A percentile compares a stretch with the other conserved stretches of the same genome.
These are phyloP conservation scores for Colletotrichum spaethianum DNA, from an alignment of 2,329 filamentous ascomycete species.

Conservation along the genomic window DNA sequence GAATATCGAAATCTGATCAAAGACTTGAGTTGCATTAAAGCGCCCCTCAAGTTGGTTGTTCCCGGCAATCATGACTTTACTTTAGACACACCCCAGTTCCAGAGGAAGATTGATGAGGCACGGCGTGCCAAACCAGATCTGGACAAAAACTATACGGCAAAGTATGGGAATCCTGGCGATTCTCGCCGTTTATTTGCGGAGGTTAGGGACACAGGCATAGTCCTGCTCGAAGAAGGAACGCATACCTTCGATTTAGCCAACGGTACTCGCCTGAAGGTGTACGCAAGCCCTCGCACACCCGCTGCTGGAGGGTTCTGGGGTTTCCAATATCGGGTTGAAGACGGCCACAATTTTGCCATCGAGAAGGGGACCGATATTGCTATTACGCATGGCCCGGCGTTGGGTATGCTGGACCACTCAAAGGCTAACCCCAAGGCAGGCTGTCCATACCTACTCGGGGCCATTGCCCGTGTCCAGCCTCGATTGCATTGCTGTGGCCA, in stretches of 20 bases:
- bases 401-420: slow-evolving; percentile 59
- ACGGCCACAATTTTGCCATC: slow-evolving; percentile 48
- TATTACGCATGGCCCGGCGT: slow-evolving; percentile 53
- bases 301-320: slow-evolving; percentile 53
- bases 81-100: slow-evolving; percentile 46
- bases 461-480: slow-evolving; percentile 48
- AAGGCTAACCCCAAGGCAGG: slow-evolving; percentile 46
- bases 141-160: slow-evolving; percentile 24
- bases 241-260: slow-evolving; percentile 58
- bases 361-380: slow-evolving; percentile 46
- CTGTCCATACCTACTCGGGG: slow-evolving; percentile 49
- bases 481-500: slow-evolving; percentile 55
- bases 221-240: slow-evolving; percentile 59
- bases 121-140: neutral
- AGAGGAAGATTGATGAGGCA: neutral
- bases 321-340: slow-evolving; percentile 58
- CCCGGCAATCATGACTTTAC: slow-evolving; percentile 68
- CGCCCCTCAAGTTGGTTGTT: slow-evolving; percentile 64
- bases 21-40: slow-evolving; percentile 55
- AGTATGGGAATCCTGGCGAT: slow-evolving; percentile 56
- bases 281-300: slow-evolving; percentile 62
- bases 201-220: slow-evolving; percentile 26
- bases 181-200: slow-evolving; percentile 46
- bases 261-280: slow-evolving; percentile 58
- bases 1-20: slow-evolving; percentile 56